Evolutionary conservation across 1,284 basidiomycete genomes (phyloP).

Genomic region (Fomes fomentarius): DNA sequence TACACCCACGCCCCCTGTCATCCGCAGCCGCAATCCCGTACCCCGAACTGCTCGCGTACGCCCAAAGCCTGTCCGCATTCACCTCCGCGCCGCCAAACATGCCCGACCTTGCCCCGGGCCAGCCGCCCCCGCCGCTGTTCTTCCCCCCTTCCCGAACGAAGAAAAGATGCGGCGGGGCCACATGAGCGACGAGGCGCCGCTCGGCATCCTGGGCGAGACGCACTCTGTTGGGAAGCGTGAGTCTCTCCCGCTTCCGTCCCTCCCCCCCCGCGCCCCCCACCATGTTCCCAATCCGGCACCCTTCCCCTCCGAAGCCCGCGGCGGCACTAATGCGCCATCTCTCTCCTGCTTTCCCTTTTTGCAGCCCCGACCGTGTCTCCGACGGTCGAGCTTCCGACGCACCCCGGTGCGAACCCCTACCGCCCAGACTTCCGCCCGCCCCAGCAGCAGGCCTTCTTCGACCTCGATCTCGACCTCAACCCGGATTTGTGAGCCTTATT

Average conservation of each 20-base stretch:
- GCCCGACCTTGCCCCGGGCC: conserved; percentile 71
- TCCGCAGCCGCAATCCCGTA: conserved; percentile 72
- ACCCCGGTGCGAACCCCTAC: conserved; percentile 66
- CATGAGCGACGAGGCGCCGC: conserved; percentile 75
- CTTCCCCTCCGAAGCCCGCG: background rate
- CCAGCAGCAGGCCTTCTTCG: conserved; percentile 62
- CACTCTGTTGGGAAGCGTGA: conserved; percentile 76
- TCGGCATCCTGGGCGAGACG: conserved; percentile 76
- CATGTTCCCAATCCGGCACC: background rate
- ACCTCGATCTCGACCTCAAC: conserved; percentile 79
- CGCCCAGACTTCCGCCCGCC: conserved; percentile 64
- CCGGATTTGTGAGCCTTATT: conserved; percentile 57
- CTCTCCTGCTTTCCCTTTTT: background rate
- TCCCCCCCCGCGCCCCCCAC: conserved; percentile 6
- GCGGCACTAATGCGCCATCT: conserved; percentile 7
- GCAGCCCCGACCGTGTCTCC: conserved; percentile 65
- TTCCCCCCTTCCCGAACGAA: conserved; percentile 88
- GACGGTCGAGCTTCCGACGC: conserved; percentile 46
- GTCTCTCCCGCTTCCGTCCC: conserved; percentile 33
- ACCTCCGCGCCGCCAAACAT: conserved; percentile 85
- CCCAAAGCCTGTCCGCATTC: conserved; percentile 79
- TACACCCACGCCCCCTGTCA: background rate
- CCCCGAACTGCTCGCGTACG: conserved; percentile 78
- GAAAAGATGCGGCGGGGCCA: conserved; percentile 82
- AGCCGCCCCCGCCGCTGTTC: conserved; percentile 74